Evolutionary conservation across 2,329 filamentous ascomycete genomes (phyloP).

Genomic region (Apiospora saccharicola): DNA sequence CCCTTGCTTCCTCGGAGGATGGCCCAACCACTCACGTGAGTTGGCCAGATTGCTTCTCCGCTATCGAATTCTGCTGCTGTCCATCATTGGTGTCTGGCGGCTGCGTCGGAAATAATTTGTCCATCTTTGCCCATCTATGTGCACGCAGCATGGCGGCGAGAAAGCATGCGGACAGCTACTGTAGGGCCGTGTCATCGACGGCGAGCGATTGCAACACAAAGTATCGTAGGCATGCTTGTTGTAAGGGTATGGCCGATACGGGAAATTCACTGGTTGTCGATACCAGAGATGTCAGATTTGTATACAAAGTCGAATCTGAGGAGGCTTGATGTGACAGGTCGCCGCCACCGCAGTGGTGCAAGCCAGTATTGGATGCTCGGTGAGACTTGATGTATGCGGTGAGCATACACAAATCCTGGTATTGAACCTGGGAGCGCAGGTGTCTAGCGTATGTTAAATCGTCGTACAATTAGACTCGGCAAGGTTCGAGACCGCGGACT

Average conservation of each 20-base stretch:
- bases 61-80: neutral
- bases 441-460: neutral
- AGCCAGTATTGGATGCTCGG: neutral
- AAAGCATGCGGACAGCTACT: neutral
- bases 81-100: neutral
- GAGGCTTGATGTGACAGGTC: neutral
- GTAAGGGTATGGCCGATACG: neutral
- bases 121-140: no score
- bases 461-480: slow-evolving; percentile 19
- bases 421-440: neutral
- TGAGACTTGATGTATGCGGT: slow-evolving; percentile 15
- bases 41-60: neutral
- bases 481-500: neutral
- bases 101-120: neutral
- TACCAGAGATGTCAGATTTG: neutral
- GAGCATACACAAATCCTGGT: slow-evolving; percentile 12
- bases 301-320: neutral
- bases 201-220: neutral
- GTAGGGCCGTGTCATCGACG: neutral
- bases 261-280: neutral
- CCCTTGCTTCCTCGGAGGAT: neutral
- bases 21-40: slow-evolving; percentile 2
- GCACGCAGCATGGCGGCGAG: neutral
- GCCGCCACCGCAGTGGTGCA: neutral
- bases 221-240: neutral